Evolutionary conservation across 495 filamentous ascomycete genomes (phyloP).

Genomic region (Penicillium parvum): DNA sequence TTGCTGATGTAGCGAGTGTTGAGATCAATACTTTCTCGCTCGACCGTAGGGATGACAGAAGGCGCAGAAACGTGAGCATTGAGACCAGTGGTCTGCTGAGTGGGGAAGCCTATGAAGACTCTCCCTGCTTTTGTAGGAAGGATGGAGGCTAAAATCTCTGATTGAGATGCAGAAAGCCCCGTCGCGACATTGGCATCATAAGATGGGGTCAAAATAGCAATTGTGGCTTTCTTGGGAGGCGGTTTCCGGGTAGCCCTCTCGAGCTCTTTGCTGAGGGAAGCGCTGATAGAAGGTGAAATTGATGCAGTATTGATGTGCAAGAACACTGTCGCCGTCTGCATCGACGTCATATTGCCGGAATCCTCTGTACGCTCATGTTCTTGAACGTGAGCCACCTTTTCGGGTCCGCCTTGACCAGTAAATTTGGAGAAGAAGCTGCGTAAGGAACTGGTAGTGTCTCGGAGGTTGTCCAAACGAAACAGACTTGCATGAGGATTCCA

Average conservation of each 20-base stretch:
- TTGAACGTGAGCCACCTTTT: conserved; percentile 28
- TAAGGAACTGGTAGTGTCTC: conserved; percentile 54
- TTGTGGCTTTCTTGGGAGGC: conserved; percentile 77
- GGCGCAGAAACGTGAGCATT: conserved; percentile 97
- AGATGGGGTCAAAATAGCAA: conserved; percentile 85
- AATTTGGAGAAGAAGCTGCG: conserved; percentile 78
- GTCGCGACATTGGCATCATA: conserved; percentile 75
- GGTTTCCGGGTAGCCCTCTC: conserved; percentile 96
- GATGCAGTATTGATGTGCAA: conserved; percentile 80
- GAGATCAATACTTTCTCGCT: conserved; percentile 92
- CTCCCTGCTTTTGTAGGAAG: conserved; percentile 81
- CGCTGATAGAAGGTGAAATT: conserved; percentile 65
- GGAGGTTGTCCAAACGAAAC: conserved; percentile 34
- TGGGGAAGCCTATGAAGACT: conserved; percentile 97
- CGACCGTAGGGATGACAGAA: conserved; percentile 97
- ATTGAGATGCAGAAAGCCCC: conserved; percentile 52
- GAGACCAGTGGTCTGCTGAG: conserved; percentile 90
- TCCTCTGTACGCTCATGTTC: conserved; percentile 29
- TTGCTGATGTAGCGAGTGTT: conserved; percentile 89
- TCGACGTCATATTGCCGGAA: conserved; percentile 58
- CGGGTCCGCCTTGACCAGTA: conserved; percentile 41
- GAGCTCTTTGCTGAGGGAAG: conserved; percentile 73
- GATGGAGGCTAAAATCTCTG: conserved; percentile 85
- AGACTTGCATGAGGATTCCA: conserved; percentile 62
- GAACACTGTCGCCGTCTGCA: conserved; percentile 72